Percentiles rank a stretch among this genome's conserved stretches.
phyloP scores from a whole-genome alignment of 2,329 filamentous ascomycete species.

The Endoconidiophora polonica region DNA sequence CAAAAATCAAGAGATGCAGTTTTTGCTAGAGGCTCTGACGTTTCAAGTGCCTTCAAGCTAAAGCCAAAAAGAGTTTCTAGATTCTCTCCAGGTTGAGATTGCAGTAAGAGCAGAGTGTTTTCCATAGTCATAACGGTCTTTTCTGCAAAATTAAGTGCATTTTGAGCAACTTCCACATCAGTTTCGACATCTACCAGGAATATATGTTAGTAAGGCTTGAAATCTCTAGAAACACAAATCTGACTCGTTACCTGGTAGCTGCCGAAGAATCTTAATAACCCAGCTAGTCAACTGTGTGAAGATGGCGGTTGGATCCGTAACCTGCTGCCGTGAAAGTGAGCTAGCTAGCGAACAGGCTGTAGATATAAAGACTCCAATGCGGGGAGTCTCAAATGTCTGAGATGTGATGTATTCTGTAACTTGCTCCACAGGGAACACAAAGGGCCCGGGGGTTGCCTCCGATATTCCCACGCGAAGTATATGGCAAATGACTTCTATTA shows the following conservation, averaged over 20 bases:
- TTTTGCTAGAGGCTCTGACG: constrained; percentile 60
- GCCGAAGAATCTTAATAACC: constrained; percentile 43
- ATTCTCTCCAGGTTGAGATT: constrained; percentile 35
- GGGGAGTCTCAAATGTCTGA: constrained; percentile 41
- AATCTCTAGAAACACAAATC: not conserved
- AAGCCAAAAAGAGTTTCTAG: constrained; percentile 57
- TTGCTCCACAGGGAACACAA: constrained; percentile 52
- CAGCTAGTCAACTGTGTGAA: constrained; percentile 40
- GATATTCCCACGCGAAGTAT: constrained; percentile 60
- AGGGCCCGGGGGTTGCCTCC: constrained; percentile 57
- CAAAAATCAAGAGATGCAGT: constrained; percentile 59
- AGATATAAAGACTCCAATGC: constrained; percentile 51
- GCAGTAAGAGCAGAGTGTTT: constrained; percentile 44
- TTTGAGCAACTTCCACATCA: constrained; percentile 57
- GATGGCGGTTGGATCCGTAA: constrained; percentile 28
- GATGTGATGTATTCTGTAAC: constrained; percentile 51
- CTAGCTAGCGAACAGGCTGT: constrained; percentile 56
- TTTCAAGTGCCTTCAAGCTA: constrained; percentile 50
- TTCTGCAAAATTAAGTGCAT: constrained; percentile 55
- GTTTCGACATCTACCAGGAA: constrained; percentile 41
- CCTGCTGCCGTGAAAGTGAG: constrained; percentile 32
- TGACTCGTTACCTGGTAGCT: constrained; percentile 35
- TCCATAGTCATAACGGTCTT: constrained; percentile 37
- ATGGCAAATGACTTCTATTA: constrained; percentile 54
- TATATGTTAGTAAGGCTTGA: not conserved